These are phyloP conservation scores for Ustilago nuda DNA, from an alignment of 1,284 basidiomycete genomes.

Conservation along the genomic window DNA sequence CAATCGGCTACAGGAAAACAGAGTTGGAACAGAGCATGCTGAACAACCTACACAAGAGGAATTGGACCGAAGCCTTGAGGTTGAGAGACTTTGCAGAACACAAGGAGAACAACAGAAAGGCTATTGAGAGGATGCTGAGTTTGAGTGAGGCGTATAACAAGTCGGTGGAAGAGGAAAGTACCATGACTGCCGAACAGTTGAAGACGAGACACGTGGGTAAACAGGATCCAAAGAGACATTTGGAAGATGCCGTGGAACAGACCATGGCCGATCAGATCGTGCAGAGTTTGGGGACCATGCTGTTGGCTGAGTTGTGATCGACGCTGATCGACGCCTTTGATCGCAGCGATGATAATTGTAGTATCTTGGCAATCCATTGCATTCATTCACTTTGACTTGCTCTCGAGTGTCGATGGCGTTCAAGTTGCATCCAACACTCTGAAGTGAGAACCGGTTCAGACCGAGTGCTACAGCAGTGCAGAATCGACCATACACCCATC, in stretches of 20 bases:
- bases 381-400: too few relatives aligned
- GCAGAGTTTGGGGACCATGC: conserved; percentile 67
- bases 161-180: conserved; percentile 66
- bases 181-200: conserved; percentile 63
- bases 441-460: too few relatives aligned
- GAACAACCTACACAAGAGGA: conserved; percentile 68
- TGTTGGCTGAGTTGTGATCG: conserved; percentile 45
- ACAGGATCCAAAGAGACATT: conserved; percentile 68
- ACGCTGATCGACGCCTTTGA: not conserved
- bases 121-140: conserved; percentile 65
- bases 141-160: conserved; percentile 69
- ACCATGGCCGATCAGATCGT: conserved; percentile 69
- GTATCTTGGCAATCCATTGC: too few relatives aligned
- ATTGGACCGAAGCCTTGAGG: conserved; percentile 67
- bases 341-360: not conserved
- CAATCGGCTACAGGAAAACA: conserved; percentile 68
- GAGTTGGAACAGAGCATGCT: conserved; percentile 69
- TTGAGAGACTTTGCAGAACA: conserved; percentile 67
- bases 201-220: conserved; percentile 69
- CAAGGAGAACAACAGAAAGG: conserved; percentile 65
- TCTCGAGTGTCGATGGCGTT: too few relatives aligned
- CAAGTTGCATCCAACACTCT: too few relatives aligned
- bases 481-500: too few relatives aligned
- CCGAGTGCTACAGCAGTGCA: too few relatives aligned
- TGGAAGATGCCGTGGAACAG: conserved; percentile 67